Base-by-base conservation (phyloP, 768 basidiomycete species). In the Podaxis sp. region DNA sequence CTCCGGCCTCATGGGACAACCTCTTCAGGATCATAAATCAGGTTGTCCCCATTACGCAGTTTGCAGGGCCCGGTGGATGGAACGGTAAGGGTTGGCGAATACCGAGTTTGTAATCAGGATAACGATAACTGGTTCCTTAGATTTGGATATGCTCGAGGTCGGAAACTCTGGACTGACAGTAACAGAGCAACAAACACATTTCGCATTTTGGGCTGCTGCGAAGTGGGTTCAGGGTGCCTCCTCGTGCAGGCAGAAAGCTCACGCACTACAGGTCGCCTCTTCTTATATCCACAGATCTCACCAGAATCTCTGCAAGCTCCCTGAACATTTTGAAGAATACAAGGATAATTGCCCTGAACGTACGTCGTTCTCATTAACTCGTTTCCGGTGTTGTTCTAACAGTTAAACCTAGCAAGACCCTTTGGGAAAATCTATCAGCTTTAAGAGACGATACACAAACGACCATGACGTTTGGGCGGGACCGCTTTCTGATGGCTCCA, bases 111-210 rank as follows among this genome's bases (percentile, higher is more conserved):
- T 26, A 13, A 51, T 24, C 44, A 19, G 8, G 19, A 46, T 46
- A 19, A 51, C 26, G 19, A 46, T 46, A 19, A 51, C 26, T 9
- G 19, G 5, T 51, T 51, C 12, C 19, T 46, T 28, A 76, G 84
- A 86, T 68, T 72, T 85, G 22, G 84, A 85, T 67, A 70, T 84
- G 73, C 74, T 86, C 38, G 81, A 84, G 67, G 82, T 84, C 19
- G 82, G 83, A 5, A 83, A 84, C 62, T 52, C 68, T 3, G 80
- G 79, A 3, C 59, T 84, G 38, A 80, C 80, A 0, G 63, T 65
- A 12, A 73, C 70, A 2, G 80, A 83, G 55, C 79, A 80, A 57
- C 75, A 80, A 57, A 78, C 76, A 5, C 79, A 85, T 63, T 83
- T 84, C 51, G 78, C 79, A 1, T 80, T 85, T 54, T 85, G 83